These are phyloP conservation scores for Beauveria pseudobassiana DNA, from an alignment of 2,329 filamentous ascomycete species.

Conservation along the genomic window DNA sequence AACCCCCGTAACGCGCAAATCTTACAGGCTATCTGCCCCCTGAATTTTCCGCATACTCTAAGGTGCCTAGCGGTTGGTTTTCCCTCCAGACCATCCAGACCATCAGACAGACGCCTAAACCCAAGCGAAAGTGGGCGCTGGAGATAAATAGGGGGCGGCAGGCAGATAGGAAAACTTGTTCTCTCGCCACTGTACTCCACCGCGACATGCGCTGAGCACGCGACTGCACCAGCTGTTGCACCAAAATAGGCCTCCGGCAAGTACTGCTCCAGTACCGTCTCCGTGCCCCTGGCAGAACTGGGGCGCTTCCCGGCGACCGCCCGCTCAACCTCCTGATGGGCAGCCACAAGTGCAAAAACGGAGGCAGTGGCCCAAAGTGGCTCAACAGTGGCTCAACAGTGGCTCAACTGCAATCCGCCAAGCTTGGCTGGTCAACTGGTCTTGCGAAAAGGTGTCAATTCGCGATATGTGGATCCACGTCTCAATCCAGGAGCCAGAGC, in stretches of 20 bases:
- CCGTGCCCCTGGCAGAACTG: neutral
- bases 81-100: neutral
- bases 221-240: neutral
- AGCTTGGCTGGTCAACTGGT: neutral
- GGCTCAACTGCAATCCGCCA: neutral
- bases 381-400: neutral
- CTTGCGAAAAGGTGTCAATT: constrained; percentile 16
- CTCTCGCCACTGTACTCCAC: constrained; percentile 5
- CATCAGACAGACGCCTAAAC: neutral
- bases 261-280: neutral
- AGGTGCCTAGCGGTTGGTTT: neutral
- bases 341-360: neutral
- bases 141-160: constrained; percentile 7
- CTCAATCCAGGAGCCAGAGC: constrained; percentile 10
- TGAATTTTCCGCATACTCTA: neutral
- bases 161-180: neutral
- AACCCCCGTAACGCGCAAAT: neutral
- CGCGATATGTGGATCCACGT: constrained; percentile 13
- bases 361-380: neutral
- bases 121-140: constrained; percentile 1
- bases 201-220: constrained; percentile 2
- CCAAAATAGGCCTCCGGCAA: neutral
- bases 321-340: neutral
- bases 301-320: neutral
- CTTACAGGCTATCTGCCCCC: neutral